Evolutionary conservation across 768 basidiomycete genomes (phyloP).

Genomic region (Pleurotus citrinopileatus): DNA sequence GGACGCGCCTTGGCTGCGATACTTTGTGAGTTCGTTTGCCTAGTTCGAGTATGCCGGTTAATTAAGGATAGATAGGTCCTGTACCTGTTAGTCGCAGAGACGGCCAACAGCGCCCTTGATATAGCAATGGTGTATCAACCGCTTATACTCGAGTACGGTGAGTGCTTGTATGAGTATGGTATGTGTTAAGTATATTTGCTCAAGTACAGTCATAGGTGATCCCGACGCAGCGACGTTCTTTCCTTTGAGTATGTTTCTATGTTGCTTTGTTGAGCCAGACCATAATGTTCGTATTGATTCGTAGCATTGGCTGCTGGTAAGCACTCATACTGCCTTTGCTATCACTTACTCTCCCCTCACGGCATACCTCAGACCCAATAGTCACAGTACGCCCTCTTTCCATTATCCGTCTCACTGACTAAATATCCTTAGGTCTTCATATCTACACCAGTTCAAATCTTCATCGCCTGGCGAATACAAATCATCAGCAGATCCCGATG

Average conservation of each 20-base stretch:
- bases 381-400: constrained; percentile 11
- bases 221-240: constrained; percentile 18
- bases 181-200: neutral
- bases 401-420: neutral
- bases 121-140: constrained; percentile 16
- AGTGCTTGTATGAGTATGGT: too few relatives aligned
- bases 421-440: constrained; percentile 13
- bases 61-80: constrained; percentile 1
- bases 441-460: constrained; percentile 21
- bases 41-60: neutral
- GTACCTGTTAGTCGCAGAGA: constrained; percentile 17
- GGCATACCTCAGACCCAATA: constrained; percentile 14
- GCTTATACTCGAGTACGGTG: constrained; percentile 11
- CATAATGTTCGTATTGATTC: neutral
- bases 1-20: constrained; percentile 30
- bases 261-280: neutral
- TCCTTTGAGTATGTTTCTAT: constrained; percentile 28
- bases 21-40: constrained; percentile 22
- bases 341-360: neutral
- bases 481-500: constrained; percentile 12
- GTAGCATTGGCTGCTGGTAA: constrained; percentile 32
- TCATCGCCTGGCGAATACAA: constrained; percentile 23
- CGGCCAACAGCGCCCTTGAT: constrained; percentile 13
- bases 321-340: constrained; percentile 1
- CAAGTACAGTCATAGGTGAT: neutral